These are phyloP conservation scores for Gloeostereum incarnatum DNA, from an alignment of 768 basidiomycete species.

Conservation along the genomic window DNA sequence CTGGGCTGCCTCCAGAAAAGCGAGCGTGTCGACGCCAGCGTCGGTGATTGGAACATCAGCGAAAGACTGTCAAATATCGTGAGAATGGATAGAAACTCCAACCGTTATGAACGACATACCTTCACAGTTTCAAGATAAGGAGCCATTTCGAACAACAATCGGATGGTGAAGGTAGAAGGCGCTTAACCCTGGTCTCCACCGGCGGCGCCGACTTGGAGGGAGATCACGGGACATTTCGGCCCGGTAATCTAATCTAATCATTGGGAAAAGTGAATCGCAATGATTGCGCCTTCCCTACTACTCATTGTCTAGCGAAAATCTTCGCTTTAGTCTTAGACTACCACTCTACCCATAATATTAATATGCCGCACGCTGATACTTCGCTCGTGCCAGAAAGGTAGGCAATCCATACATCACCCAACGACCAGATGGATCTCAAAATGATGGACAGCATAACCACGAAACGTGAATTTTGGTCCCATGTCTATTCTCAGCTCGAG, in stretches of 20 bases:
- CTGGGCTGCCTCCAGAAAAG: slow-evolving; percentile 82
- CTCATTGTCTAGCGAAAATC: not conserved
- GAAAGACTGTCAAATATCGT: slow-evolving; percentile 61
- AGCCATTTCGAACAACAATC: slow-evolving; percentile 38
- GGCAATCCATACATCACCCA: not conserved
- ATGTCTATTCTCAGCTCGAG: slow-evolving; percentile 57
- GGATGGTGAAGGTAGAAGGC: not conserved
- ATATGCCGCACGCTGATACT: slow-evolving; percentile 81
- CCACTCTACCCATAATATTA: slow-evolving; percentile 8
- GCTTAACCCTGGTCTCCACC: no score
- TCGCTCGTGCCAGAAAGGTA: slow-evolving; percentile 56
- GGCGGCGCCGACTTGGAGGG: slow-evolving; percentile 2
- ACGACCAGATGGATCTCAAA: not conserved
- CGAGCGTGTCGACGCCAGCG: slow-evolving; percentile 78
- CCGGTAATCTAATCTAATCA: slow-evolving; percentile 12
- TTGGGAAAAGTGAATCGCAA: slow-evolving; percentile 13
- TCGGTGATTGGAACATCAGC: slow-evolving; percentile 82
- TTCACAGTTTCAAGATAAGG: slow-evolving; percentile 69
- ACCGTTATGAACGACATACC: slow-evolving; percentile 31
- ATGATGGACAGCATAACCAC: slow-evolving; percentile 40
- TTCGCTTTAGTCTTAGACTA: not conserved
- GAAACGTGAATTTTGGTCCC: slow-evolving; percentile 75
- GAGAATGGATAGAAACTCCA: not conserved
- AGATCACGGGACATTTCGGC: slow-evolving; percentile 1
- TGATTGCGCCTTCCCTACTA: not conserved